Base-by-base conservation (phyloP, 1,284 basidiomycete genomes). In the Entoloma clypeatum region DNA sequence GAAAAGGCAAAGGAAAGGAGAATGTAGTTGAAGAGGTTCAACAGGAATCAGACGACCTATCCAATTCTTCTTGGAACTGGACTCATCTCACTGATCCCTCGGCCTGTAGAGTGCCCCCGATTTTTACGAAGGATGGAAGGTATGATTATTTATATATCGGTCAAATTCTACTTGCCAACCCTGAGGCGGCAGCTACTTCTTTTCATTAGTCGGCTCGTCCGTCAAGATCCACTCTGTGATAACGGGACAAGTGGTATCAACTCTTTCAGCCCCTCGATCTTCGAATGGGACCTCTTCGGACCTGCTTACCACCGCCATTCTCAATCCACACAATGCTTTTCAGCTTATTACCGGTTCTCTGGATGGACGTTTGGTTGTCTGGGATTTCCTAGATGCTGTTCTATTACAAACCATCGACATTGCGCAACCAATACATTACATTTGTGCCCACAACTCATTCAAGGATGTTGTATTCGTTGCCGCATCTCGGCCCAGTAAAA, bases 341-440 rank as follows among this genome's bases (percentile, higher is more conserved):
- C 95, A 98, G 61, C 68, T 98, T 43, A 79, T 97, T 52, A 92
- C 92, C 7, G 82, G 82, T 22, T 91, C 91, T 2, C 61, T 85
- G 39, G 88, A 94, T 54, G 95, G 94, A 8, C 77, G 75, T 18
- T 65, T 98, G 51, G 82, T 90, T 60, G 69, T 95, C 8, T 98
- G 95, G 95, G 92, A 98, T 65, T 95, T 89, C 61, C 69, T 95
- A 38, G 93, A 97, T 49, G 93, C 85, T 1, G 71, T 75, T 3
- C 67, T 96, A 10, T 69, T 97, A 41, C 80, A 84, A 49, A 86
- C 82, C 1, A 75, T 94, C 43, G 69, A 77, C 44, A 56, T 89
- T 30, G 74, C 72, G 29, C 77, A 85, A 44, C 79, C 90, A 4
- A 83, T 96, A 50, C 74, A 81, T 42, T 76, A 81, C 51, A 67